A percentile compares a stretch with the other conserved stretches of the same genome.
These are phyloP conservation scores for Agaricus sinodeliciosus DNA, from an alignment of 768 basidiomycete genomes.

Conservation along the genomic window DNA sequence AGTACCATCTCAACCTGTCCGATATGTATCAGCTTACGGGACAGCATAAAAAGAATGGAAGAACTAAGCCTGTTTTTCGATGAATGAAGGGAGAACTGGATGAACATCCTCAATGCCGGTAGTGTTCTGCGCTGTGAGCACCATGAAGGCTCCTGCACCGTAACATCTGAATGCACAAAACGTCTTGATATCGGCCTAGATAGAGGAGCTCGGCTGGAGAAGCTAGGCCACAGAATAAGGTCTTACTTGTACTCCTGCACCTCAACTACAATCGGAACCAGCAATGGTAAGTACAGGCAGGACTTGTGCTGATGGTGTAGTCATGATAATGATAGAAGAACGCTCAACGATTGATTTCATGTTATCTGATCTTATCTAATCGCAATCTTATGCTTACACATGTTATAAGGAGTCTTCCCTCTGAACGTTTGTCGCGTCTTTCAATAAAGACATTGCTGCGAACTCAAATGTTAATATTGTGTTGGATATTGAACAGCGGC, in stretches of 20 bases:
- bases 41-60: background rate
- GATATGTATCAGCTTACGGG: background rate
- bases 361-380: too few species aligned
- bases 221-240: background rate
- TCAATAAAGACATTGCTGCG: too few species aligned
- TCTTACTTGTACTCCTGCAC: constrained; percentile 84
- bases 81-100: constrained; percentile 59
- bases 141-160: constrained; percentile 77
- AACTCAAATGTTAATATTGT: too few species aligned
- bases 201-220: background rate
- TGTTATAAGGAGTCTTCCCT: too few species aligned
- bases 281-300: constrained; percentile 60
- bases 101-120: constrained; percentile 73
- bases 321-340: too few species aligned
- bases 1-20: constrained; percentile 31
- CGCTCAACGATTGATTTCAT: too few species aligned
- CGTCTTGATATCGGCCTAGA: constrained; percentile 80
- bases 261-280: constrained; percentile 80
- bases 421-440: too few species aligned
- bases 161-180: constrained; percentile 76
- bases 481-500: too few species aligned
- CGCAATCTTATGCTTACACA: too few species aligned
- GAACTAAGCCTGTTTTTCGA: constrained; percentile 60
- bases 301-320: background rate
- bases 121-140: constrained; percentile 87